Percentiles rank a stretch among this genome's conserved stretches.
Conservation (phyloP, 2,329 filamentous ascomycete species). For the Simplicillium aogashimaense region DNA sequence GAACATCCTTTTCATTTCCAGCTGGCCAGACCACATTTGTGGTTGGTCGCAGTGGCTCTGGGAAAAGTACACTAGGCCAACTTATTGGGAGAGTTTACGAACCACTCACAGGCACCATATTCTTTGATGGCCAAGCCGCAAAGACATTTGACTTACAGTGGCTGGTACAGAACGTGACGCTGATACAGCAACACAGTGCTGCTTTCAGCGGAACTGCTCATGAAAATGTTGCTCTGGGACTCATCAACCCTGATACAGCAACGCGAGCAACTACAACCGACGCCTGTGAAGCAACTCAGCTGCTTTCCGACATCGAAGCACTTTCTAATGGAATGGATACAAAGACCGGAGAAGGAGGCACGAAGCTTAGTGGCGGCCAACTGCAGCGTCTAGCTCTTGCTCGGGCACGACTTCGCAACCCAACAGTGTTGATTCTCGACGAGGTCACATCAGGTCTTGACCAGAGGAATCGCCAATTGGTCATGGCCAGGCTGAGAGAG, state of each 20-base stretch:
- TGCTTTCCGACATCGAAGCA: conserved; percentile 55
- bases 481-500: conserved; percentile 65
- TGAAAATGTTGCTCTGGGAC: conserved; percentile 69
- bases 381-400: conserved; percentile 74
- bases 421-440: conserved; percentile 75
- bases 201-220: conserved; percentile 75
- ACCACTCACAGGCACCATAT: conserved; percentile 53
- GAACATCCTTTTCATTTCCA: conserved; percentile 59
- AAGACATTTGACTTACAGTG: conserved; percentile 55
- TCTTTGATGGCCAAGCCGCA: conserved; percentile 56
- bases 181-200: conserved; percentile 74
- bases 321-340: conserved; percentile 67
- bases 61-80: conserved; percentile 82
- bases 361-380: conserved; percentile 72
- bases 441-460: conserved; percentile 85
- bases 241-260: conserved; percentile 34
- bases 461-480: conserved; percentile 51
- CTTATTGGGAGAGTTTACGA: conserved; percentile 72
- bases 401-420: conserved; percentile 64
- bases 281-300: conserved; percentile 57
- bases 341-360: conserved; percentile 39
- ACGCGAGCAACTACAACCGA: conserved; percentile 44
- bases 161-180: conserved; percentile 66
- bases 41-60: conserved; percentile 78
- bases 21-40: conserved; percentile 68